Percentiles rank a stretch among this genome's conserved stretches.
These are phyloP conservation scores for Psilocybe azurescens DNA, from an alignment of 768 basidiomycete species.

Conservation along the genomic window DNA sequence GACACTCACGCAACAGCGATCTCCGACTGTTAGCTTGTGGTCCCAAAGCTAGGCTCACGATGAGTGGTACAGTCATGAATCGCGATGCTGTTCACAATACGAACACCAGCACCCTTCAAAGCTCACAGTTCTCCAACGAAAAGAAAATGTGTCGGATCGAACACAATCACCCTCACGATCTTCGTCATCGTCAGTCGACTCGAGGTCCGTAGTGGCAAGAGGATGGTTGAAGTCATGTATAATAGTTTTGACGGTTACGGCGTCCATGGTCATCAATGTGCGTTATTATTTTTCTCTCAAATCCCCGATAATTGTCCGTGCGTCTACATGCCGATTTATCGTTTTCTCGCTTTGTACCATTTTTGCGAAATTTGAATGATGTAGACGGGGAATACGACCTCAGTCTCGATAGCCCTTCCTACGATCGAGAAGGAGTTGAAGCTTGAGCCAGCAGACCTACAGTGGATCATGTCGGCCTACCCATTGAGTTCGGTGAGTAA, in stretches of 20 bases:
- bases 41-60: no score
- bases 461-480: constrained; percentile 74
- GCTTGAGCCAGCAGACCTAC: constrained; percentile 55
- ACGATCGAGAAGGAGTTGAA: constrained; percentile 54
- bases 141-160: neutral
- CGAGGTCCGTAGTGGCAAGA: neutral
- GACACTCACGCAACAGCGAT: no score
- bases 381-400: constrained; percentile 48
- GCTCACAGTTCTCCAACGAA: neutral
- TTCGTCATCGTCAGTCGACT: neutral
- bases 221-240: constrained; percentile 18
- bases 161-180: neutral
- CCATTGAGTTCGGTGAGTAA: constrained; percentile 42
- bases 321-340: neutral
- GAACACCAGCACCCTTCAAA: neutral
- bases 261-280: constrained; percentile 26
- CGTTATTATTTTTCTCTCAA: neutral
- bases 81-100: neutral
- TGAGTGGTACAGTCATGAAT: neutral
- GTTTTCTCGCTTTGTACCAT: neutral
- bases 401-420: constrained; percentile 57
- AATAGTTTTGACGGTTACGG: constrained; percentile 23
- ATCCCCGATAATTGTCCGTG: constrained; percentile 3
- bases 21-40: no score
- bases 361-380: neutral